A percentile compares a stretch with the other conserved stretches of the same genome.
Conservation (phyloP, 2,329 filamentous ascomycete species). For the Epichloe gansuensis region DNA sequence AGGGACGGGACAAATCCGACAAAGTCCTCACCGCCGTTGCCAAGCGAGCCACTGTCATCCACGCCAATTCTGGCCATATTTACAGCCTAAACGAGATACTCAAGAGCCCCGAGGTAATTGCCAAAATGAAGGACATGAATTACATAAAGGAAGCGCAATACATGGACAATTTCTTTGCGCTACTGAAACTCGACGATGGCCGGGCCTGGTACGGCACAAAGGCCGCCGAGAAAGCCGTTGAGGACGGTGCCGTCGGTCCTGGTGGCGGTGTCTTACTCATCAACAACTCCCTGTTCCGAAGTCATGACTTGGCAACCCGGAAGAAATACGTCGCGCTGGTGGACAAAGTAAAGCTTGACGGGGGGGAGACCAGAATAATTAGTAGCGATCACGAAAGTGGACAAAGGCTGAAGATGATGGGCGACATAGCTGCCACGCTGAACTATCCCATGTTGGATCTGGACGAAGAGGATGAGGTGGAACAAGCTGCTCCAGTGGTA, state of each 20-base stretch:
- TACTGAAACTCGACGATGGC: slow-evolving; percentile 72
- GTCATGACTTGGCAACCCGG: slow-evolving; percentile 61
- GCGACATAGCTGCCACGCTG: slow-evolving; percentile 78
- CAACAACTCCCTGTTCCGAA: slow-evolving; percentile 77
- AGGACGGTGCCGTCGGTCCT: slow-evolving; percentile 75
- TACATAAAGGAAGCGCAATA: slow-evolving; percentile 71
- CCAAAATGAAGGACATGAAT: slow-evolving; percentile 72
- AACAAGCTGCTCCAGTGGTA: slow-evolving; percentile 10
- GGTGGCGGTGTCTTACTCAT: slow-evolving; percentile 78
- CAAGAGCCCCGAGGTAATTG: slow-evolving; percentile 63
- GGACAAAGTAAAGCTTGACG: slow-evolving; percentile 74
- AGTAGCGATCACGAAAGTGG: slow-evolving; percentile 94
- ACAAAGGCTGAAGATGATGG: slow-evolving; percentile 66
- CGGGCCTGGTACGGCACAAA: slow-evolving; percentile 80
- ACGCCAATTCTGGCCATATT: slow-evolving; percentile 73
- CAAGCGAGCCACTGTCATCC: slow-evolving; percentile 58
- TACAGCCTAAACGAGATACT: slow-evolving; percentile 83
- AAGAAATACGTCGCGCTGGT: slow-evolving; percentile 76
- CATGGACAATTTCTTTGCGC: slow-evolving; percentile 72
- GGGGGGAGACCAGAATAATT: slow-evolving; percentile 77
- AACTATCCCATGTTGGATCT: slow-evolving; percentile 79
- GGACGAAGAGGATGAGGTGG: slow-evolving; percentile 52
- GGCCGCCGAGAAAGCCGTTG: slow-evolving; percentile 71
- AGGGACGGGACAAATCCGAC: slow-evolving; percentile 44
- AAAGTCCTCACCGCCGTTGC: slow-evolving; percentile 53